Conservation (phyloP, 1,284 basidiomycete genomes). For the Cerrena zonata region DNA sequence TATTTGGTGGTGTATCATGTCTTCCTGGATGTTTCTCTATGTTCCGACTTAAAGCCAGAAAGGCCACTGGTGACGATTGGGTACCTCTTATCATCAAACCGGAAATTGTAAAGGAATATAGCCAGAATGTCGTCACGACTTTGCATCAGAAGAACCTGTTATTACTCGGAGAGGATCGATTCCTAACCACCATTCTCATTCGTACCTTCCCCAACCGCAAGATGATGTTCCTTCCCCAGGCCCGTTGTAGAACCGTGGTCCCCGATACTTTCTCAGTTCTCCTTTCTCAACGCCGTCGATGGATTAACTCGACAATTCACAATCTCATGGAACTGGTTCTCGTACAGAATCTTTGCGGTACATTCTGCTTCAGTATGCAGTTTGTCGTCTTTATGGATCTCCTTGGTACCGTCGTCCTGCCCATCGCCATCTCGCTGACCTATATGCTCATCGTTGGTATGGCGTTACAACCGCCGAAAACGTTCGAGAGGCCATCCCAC, state of each 20-base stretch:
- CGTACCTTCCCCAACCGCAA: conserved; percentile 97
- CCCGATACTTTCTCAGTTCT: conserved; percentile 92
- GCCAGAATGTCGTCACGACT: conserved; percentile 87
- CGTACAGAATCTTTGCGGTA: conserved; percentile 92
- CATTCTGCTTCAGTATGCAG: conserved; percentile 96
- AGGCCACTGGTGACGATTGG: conserved; percentile 87
- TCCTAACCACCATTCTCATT: conserved; percentile 90
- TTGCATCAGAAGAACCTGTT: conserved; percentile 98
- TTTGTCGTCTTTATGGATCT: conserved; percentile 99
- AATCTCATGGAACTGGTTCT: conserved; percentile 98
- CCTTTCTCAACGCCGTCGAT: conserved; percentile 93
- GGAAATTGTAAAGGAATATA: conserved; percentile 96
- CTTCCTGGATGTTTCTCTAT: conserved; percentile 99
- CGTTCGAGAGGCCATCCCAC: conserved; percentile 92
- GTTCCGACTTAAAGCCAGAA: conserved; percentile 95
- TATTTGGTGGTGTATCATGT: conserved; percentile 99
- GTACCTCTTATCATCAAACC: conserved; percentile 95
- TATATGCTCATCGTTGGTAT: conserved; percentile 83
- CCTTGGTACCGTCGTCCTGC: conserved; percentile 90
- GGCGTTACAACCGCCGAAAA: conserved; percentile 74
- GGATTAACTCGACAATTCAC: conserved; percentile 99
- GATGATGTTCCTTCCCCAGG: conserved; percentile 99
- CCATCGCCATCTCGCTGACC: conserved; percentile 89
- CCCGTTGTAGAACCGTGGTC: conserved; percentile 89
- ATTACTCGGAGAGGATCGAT: conserved; percentile 96